Conservation (phyloP, 2,329 filamentous ascomycete species). For the Calonectria hawksworthii region DNA sequence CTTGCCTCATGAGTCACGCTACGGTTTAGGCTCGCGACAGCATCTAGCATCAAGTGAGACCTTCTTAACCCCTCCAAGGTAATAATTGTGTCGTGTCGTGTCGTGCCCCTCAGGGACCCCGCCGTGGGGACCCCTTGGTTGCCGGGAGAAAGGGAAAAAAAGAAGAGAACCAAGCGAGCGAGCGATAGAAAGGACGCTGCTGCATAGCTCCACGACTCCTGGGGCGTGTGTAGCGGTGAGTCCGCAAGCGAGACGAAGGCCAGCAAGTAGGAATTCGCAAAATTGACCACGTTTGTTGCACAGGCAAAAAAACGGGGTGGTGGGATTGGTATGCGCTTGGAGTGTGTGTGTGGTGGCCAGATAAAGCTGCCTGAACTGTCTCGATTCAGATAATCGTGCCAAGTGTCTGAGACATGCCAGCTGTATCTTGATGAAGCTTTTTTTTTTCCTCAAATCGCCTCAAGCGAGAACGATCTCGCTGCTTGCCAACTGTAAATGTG, state of each 20-base stretch:
- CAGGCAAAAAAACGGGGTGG: slow-evolving; percentile 7
- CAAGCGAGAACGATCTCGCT: background rate
- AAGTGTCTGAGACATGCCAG: slow-evolving; percentile 23
- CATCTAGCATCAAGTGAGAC: slow-evolving; percentile 1
- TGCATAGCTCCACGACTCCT: background rate
- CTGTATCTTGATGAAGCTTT: background rate
- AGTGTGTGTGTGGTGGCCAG: background rate
- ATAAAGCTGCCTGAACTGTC: slow-evolving; percentile 11
- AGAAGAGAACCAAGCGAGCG: background rate
- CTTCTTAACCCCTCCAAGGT: background rate
- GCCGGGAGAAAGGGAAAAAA: no score
- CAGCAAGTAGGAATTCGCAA: slow-evolving; percentile 10
- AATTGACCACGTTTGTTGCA: slow-evolving; percentile 3
- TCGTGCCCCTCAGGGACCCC: background rate
- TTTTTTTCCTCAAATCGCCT: background rate
- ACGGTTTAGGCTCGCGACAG: background rate
- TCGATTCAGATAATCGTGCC: slow-evolving; percentile 5
- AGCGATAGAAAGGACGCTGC: background rate
- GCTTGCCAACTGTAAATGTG: background rate
- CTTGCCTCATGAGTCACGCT: background rate
- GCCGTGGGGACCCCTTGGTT: background rate
- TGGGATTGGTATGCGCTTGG: slow-evolving; percentile 4
- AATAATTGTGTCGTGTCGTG: background rate
- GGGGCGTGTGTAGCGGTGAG: slow-evolving; percentile 15
- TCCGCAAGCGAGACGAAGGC: background rate